Conservation (phyloP, 2,329 filamentous ascomycete species). For the Microsporum ferrugineum region DNA sequence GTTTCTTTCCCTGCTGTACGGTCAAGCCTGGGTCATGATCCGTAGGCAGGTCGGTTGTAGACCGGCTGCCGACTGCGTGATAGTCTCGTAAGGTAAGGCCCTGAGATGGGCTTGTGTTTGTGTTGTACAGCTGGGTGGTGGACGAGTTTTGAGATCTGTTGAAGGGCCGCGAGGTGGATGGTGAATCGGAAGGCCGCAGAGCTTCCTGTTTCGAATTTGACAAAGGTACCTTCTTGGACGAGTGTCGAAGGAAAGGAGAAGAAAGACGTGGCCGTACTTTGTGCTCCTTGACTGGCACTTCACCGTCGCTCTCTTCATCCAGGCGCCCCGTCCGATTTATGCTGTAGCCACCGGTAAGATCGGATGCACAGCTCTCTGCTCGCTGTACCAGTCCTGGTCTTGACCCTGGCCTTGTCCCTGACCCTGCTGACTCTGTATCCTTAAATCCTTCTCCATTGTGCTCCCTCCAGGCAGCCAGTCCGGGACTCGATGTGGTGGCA, state of each 20-base stretch:
- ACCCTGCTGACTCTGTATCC: not conserved
- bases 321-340: not conserved
- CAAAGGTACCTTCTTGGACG: slow-evolving; percentile 23
- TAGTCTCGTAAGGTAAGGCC: slow-evolving; percentile 15
- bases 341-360: slow-evolving; percentile 1
- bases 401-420: too few species aligned
- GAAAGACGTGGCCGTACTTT: slow-evolving; percentile 34
- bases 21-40: slow-evolving; percentile 7
- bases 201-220: slow-evolving; percentile 27
- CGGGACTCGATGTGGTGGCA: slow-evolving; percentile 1
- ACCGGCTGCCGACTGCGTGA: slow-evolving; percentile 8
- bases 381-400: not conserved
- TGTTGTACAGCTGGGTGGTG: slow-evolving; percentile 21
- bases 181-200: slow-evolving; percentile 31
- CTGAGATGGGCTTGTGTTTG: slow-evolving; percentile 21
- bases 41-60: slow-evolving; percentile 12
- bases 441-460: not conserved
- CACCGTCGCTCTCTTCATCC: not conserved
- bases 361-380: not conserved
- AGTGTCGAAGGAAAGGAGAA: slow-evolving; percentile 35
- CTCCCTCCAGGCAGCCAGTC: not conserved
- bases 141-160: slow-evolving; percentile 34
- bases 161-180: slow-evolving; percentile 37
- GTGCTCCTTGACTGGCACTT: slow-evolving; percentile 10
- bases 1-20: slow-evolving; percentile 18